These are phyloP conservation scores for Ogataea methylovora DNA, from an alignment of 805 yeast genomes.

Conservation along the genomic window DNA sequence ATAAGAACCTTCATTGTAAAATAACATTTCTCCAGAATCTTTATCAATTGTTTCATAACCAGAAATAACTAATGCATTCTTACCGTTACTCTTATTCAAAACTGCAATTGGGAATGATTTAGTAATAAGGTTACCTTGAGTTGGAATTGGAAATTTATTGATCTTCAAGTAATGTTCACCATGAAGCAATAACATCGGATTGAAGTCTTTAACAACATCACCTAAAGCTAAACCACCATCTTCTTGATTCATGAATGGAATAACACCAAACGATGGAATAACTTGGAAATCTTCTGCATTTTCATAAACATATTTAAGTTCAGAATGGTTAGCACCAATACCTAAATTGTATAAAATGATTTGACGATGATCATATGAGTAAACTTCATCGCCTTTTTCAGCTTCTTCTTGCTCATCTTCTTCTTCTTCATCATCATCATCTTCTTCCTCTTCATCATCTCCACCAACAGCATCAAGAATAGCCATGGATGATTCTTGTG, in stretches of 20 bases:
- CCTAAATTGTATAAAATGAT: slow-evolving; percentile 83
- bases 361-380: slow-evolving; percentile 57
- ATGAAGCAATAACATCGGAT: slow-evolving; percentile 83
- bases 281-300: slow-evolving; percentile 71
- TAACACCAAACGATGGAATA: slow-evolving; percentile 83
- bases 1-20: slow-evolving; percentile 76
- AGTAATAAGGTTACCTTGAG: slow-evolving; percentile 56
- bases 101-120: slow-evolving; percentile 63
- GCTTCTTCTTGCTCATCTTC: slow-evolving; percentile 41
- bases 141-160: slow-evolving; percentile 70
- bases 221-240: slow-evolving; percentile 50
- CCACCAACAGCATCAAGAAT: slow-evolving; percentile 59
- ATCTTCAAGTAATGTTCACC: slow-evolving; percentile 91
- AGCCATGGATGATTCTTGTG: slow-evolving; percentile 75
- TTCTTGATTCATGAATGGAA: slow-evolving; percentile 69
- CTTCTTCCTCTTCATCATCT: slow-evolving; percentile 34
- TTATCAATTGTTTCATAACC: slow-evolving; percentile 66
- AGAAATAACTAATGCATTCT: slow-evolving; percentile 72
- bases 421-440: slow-evolving; percentile 34
- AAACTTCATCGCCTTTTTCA: slow-evolving; percentile 37
- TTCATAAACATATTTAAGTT: slow-evolving; percentile 76
- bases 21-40: slow-evolving; percentile 58
- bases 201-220: slow-evolving; percentile 67
- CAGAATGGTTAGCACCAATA: slow-evolving; percentile 74
- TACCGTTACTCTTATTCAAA: slow-evolving; percentile 61